Evolutionary conservation across 1,284 basidiomycete species (phyloP).

Genomic region (Trichosporon asahii): DNA sequence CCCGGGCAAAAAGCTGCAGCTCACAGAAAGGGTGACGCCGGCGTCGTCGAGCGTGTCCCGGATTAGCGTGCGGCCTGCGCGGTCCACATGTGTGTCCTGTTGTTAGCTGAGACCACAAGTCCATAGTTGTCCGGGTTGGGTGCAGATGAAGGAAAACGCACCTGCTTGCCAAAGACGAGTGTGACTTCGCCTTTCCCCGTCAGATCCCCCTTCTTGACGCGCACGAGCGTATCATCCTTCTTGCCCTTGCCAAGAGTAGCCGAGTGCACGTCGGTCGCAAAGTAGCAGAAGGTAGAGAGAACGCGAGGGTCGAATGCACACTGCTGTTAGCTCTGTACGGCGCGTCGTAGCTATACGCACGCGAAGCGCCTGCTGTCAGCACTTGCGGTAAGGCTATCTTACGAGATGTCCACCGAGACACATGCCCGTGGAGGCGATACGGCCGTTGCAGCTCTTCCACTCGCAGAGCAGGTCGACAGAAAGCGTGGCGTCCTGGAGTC

Average conservation of each 20-base stretch:
- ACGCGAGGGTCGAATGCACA: slow-evolving; percentile 80
- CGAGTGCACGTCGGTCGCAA: slow-evolving; percentile 83
- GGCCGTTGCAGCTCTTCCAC: slow-evolving; percentile 77
- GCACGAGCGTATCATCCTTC: slow-evolving; percentile 67
- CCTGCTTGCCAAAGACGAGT: slow-evolving; percentile 92
- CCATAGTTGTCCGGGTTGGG: too few species aligned
- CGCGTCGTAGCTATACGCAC: slow-evolving; percentile 41
- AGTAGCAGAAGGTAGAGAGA: slow-evolving; percentile 83
- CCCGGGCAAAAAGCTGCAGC: slow-evolving; percentile 21
- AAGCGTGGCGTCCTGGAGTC: slow-evolving; percentile 66
- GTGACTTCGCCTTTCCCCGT: slow-evolving; percentile 75
- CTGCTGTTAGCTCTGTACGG: slow-evolving; percentile 50
- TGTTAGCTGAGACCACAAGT: slow-evolving; percentile 24
- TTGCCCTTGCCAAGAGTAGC: slow-evolving; percentile 81
- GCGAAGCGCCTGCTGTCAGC: slow-evolving; percentile 56
- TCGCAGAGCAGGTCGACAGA: slow-evolving; percentile 69
- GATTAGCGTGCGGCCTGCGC: slow-evolving; percentile 75
- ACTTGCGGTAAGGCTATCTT: neutral
- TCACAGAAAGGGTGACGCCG: slow-evolving; percentile 64
- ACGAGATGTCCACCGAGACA: slow-evolving; percentile 58
- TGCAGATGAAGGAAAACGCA: slow-evolving; percentile 35
- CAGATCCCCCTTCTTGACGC: slow-evolving; percentile 70
- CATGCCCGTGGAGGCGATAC: slow-evolving; percentile 64
- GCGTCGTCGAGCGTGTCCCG: slow-evolving; percentile 75
- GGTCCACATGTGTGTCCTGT: slow-evolving; percentile 80